Conservation (phyloP, 441 rosid species). For the Euphorbia celastroides region DNA sequence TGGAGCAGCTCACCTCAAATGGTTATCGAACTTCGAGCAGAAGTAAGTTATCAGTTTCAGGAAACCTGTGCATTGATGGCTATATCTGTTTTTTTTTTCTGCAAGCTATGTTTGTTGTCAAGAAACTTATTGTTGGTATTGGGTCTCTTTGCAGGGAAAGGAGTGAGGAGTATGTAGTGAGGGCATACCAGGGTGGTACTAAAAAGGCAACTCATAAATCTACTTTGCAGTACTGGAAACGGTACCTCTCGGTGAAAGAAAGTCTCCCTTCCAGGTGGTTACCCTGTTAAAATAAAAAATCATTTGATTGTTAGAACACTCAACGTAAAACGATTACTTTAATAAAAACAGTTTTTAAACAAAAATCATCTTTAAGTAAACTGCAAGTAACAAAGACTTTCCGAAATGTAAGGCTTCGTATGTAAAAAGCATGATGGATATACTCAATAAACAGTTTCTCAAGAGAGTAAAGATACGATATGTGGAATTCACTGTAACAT, state of each 20-base stretch:
- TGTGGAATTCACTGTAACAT: conserved; percentile 11
- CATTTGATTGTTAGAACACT: not conserved
- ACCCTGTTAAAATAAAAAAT: not conserved
- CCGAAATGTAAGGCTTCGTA: not conserved
- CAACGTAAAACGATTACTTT: not conserved
- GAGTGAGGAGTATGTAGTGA: conserved; percentile 80
- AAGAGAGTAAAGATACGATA: not conserved
- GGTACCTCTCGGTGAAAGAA: conserved; percentile 76
- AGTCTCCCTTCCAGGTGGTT: conserved; percentile 63
- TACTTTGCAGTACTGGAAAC: conserved; percentile 79
- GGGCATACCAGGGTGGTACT: conserved; percentile 78
- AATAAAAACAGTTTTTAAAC: no score
- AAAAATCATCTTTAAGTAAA: not conserved
- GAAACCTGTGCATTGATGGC: not conserved
- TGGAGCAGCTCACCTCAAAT: conserved; percentile 85
- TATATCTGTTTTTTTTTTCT: not conserved
- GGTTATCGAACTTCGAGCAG: conserved; percentile 67
- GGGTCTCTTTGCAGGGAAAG: conserved; percentile 47
- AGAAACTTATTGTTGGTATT: conserved; percentile 14
- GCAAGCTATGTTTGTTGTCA: conserved; percentile 4
- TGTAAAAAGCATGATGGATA: conserved; percentile 1
- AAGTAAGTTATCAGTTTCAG: conserved; percentile 38
- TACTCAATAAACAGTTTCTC: not conserved
- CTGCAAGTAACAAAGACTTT: conserved; percentile 1
- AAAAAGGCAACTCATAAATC: conserved; percentile 82